A percentile compares a stretch with the other conserved stretches of the same genome.
Conservation (phyloP, 805 yeast genomes). For the Candida lessepsii region DNA sequence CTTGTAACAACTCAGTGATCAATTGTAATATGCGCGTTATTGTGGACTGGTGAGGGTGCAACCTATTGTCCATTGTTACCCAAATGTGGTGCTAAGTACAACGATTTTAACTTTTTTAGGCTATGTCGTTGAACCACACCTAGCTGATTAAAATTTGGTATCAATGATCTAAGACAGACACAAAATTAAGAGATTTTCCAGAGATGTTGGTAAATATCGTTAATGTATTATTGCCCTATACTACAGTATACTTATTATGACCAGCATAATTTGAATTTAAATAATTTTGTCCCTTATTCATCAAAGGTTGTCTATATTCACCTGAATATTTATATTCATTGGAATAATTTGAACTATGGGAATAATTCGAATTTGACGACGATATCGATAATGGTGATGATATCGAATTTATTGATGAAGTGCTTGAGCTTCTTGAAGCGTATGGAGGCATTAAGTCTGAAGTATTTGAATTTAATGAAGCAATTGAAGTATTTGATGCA, state of each 20-base stretch:
- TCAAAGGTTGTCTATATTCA: constrained; percentile 14
- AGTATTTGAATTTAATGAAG: constrained; percentile 1
- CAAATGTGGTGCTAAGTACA: background rate
- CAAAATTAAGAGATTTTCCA: too few relatives aligned
- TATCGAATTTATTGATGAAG: constrained; percentile 13
- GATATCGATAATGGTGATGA: constrained; percentile 14
- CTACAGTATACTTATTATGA: constrained; percentile 7
- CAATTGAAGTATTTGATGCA: constrained; percentile 2
- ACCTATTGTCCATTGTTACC: too few relatives aligned
- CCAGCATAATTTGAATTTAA: constrained; percentile 7
- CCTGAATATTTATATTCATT: constrained; percentile 6
- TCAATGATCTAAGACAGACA: too few relatives aligned
- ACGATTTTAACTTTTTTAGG: constrained; percentile 2
- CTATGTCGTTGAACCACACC: constrained; percentile 4
- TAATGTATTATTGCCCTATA: constrained; percentile 3
- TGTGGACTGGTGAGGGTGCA: background rate
- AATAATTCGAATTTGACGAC: constrained; percentile 12
- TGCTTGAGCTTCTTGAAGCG: constrained; percentile 11
- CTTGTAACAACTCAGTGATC: too few relatives aligned
- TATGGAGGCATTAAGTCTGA: constrained; percentile 6
- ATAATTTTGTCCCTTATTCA: constrained; percentile 9
- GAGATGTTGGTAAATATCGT: too few relatives aligned
- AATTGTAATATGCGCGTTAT: background rate
- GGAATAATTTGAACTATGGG: constrained; percentile 16
- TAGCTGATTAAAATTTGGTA: too few relatives aligned